phyloP scores from a whole-genome alignment of 2,329 filamentous ascomycete species.

The Stagonosporopsis chrysanthemi region DNA sequence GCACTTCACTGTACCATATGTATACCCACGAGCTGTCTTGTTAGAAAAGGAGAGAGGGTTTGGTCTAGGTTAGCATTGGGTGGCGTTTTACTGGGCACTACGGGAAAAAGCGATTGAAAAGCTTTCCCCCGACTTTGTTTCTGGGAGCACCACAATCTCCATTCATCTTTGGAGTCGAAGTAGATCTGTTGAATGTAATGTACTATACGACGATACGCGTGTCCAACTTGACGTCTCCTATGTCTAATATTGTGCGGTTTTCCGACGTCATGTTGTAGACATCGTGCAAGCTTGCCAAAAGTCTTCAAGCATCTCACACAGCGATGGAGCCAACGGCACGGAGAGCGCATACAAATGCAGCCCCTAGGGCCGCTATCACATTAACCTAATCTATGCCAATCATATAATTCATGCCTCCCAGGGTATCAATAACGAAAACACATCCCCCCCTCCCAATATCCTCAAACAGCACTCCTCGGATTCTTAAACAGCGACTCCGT shows the following conservation, averaged over 20 bases:
- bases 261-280: too few species aligned
- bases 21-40: slow-evolving; percentile 27
- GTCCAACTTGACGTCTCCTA: background rate
- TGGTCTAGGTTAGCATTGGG: slow-evolving; percentile 12
- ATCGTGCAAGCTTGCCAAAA: too few species aligned
- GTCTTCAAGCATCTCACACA: too few species aligned
- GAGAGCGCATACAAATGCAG: too few species aligned
- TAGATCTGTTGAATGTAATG: slow-evolving; percentile 2
- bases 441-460: background rate
- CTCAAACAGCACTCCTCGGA: slow-evolving; percentile 7
- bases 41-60: slow-evolving; percentile 9
- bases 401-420: too few species aligned
- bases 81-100: slow-evolving; percentile 13
- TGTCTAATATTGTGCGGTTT: too few species aligned
- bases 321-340: too few species aligned
- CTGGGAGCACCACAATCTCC: slow-evolving; percentile 8
- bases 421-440: too few species aligned
- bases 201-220: slow-evolving; percentile 9
- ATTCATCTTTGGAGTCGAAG: slow-evolving; percentile 15
- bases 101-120: slow-evolving; percentile 11
- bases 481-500: slow-evolving; percentile 26
- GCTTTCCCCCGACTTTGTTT: slow-evolving; percentile 1
- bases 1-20: slow-evolving; percentile 29
- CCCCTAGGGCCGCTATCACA: background rate
- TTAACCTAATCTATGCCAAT: background rate